Evolutionary conservation across 169 alveolate genomes (phyloP).

Genomic region (Babesia gibsoni): DNA sequence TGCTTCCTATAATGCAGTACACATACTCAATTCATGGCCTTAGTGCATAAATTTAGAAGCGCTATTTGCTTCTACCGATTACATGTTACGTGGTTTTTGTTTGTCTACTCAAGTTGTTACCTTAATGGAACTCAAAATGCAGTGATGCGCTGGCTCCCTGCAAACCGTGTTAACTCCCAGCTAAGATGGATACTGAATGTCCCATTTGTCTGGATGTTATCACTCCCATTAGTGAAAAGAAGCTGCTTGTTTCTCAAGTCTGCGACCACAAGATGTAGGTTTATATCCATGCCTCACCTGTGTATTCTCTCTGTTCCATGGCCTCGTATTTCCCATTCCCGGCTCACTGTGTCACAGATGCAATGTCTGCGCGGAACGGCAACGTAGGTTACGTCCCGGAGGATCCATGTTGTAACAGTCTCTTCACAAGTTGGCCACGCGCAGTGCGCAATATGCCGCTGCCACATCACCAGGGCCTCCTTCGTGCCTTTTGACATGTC

Average conservation of each 20-base stretch:
- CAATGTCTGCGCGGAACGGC: slow-evolving; percentile 61
- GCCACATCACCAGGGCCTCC: slow-evolving; percentile 47
- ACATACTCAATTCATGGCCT: too few species aligned
- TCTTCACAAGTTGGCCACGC: slow-evolving; percentile 54
- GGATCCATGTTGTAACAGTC: not conserved
- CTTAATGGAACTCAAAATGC: too few species aligned
- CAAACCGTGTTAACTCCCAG: too few species aligned
- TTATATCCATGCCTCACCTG: too few species aligned
- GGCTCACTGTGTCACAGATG: slow-evolving; percentile 10
- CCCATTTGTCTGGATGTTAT: slow-evolving; percentile 64
- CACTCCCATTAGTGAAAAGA: slow-evolving; percentile 62
- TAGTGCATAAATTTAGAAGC: too few species aligned
- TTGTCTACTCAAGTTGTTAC: too few species aligned
- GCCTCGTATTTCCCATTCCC: not conserved
- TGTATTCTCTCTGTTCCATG: not conserved
- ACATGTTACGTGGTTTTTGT: too few species aligned
- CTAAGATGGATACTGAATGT: slow-evolving; percentile 58
- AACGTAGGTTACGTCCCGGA: slow-evolving; percentile 20
- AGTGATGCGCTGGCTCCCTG: too few species aligned
- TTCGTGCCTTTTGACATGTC: slow-evolving; percentile 51
- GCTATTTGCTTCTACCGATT: too few species aligned
- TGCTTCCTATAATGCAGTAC: too few species aligned
- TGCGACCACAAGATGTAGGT: slow-evolving; percentile 66
- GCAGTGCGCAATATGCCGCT: slow-evolving; percentile 68
- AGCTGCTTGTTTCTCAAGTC: slow-evolving; percentile 47